Base-by-base conservation (phyloP, 768 basidiomycete genomes). In the Boletus subparvulus region DNA sequence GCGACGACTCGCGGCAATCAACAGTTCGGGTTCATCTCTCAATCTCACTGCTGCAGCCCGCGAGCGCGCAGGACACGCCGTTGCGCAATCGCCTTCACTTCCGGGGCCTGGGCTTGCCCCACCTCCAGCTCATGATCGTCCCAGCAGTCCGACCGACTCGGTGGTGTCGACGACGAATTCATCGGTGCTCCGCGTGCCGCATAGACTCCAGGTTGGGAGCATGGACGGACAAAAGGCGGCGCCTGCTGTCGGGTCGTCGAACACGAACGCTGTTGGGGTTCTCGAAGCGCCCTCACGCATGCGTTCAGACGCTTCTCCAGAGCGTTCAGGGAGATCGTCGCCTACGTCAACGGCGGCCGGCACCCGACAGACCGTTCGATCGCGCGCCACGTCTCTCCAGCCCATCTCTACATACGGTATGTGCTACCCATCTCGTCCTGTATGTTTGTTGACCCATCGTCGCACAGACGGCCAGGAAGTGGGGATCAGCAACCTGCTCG, bases 211-310 rank as follows among this genome's bases (percentile, higher is more conserved):
- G 28, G 77, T 89, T 14, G 88, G 88, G 7, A 83, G 85, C 47
- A 79, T 79, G 13, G 92, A 94, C 60, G 82, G 85, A 1, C 86
- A 86, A 61, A 95, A 96, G 67, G 94, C 91, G 5, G 90, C 92
- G 0, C 90, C 97, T 28, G 92, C 94, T 5, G 75, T 98, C 40
- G 94, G 90, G 2, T 89, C 94, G 3, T 91, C 90, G 8, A 88
- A 83, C 66, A 82, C 86, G 8, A 94, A 87, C 65, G 96, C 90
- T 0, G 80, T 85, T 10, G 96, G 96, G 0, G 73, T 92, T 43
- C 70, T 97, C 54, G 90, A 98, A 64, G 80, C 88, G 0, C 87
- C 92, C 44, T 80, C 83, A 3, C 83, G 85, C 64, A 75, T 90
- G 35, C 79, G 80, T 32, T 75, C 83, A 6, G 88, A 91, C 21